Evolutionary conservation across 2,329 filamentous ascomycete species (phyloP).

Genomic region (Fusarium sublunatum): DNA sequence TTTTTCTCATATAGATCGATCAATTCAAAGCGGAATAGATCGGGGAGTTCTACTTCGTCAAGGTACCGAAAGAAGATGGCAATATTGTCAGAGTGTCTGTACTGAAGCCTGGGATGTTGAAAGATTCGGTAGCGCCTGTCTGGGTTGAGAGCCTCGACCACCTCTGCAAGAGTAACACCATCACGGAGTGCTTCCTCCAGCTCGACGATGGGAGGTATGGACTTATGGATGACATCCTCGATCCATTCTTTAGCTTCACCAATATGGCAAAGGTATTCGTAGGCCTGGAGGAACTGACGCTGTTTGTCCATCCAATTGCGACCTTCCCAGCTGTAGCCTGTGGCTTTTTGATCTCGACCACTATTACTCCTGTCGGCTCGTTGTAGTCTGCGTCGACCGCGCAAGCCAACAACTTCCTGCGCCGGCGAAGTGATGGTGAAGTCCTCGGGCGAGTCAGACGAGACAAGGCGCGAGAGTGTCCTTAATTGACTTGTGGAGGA

Average conservation of each 20-base stretch:
- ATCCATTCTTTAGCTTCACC: conserved; percentile 99
- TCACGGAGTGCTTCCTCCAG: conserved; percentile 92
- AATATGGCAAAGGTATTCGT: conserved; percentile 98
- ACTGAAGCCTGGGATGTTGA: conserved; percentile 85
- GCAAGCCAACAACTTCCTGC: conserved; percentile 88
- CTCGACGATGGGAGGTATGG: conserved; percentile 91
- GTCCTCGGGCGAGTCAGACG: conserved; percentile 79
- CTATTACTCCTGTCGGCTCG: conserved; percentile 68
- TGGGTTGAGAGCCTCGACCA: conserved; percentile 89
- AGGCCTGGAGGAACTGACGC: conserved; percentile 93
- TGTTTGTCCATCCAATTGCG: conserved; percentile 99
- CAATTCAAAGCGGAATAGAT: conserved; percentile 95
- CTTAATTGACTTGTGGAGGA: conserved; percentile 92
- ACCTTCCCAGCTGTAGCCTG: conserved; percentile 77
- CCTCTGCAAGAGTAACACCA: conserved; percentile 92
- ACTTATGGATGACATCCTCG: conserved; percentile 84
- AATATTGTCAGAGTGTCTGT: conserved; percentile 97
- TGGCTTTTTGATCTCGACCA: conserved; percentile 59
- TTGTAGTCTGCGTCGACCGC: conserved; percentile 85
- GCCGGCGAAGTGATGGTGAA: conserved; percentile 81
- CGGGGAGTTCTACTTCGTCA: conserved; percentile 89
- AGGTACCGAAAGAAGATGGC: conserved; percentile 95
- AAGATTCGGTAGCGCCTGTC: conserved; percentile 84
- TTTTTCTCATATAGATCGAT: conserved; percentile 99
- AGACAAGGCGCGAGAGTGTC: conserved; percentile 84